A percentile compares a stretch with the other conserved stretches of the same genome.
Evolutionary conservation across 2,329 filamentous ascomycete species (phyloP).

Genomic region (Trichoderma semiorbis): DNA sequence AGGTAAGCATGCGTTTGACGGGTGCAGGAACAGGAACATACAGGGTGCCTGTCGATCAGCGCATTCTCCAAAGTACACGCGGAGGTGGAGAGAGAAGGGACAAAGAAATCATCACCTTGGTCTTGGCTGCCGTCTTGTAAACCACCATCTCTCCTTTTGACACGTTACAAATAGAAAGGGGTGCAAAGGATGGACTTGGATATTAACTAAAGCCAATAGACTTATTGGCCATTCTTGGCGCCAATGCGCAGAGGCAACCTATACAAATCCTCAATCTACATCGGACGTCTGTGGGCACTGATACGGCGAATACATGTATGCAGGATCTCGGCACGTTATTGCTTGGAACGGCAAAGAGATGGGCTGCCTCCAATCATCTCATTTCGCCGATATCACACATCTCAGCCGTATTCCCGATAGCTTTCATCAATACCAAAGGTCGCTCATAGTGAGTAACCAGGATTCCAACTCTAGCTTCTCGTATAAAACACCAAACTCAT

Average conservation of each 20-base stretch:
- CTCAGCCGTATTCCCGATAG: not conserved
- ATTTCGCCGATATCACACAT: not conserved
- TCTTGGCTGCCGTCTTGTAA: not conserved
- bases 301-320: not conserved
- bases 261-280: not conserved
- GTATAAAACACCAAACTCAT: not conserved
- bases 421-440: not conserved
- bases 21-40: not conserved
- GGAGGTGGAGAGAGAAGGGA: not conserved
- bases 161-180: not conserved
- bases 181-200: not conserved
- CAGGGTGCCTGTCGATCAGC: conserved; percentile 1
- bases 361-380: not conserved
- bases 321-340: not conserved
- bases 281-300: not conserved
- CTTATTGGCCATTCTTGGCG: not conserved
- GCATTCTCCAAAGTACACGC: not conserved
- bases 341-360: not conserved
- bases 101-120: not conserved
- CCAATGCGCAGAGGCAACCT: not conserved
- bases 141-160: not conserved
- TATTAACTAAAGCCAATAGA: not conserved
- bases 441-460: not conserved
- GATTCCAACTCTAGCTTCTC: not conserved
- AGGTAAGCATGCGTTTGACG: not conserved